phyloP scores from a whole-genome alignment of 345 rosid genomes.

The Abelmoschus esculentus region DNA sequence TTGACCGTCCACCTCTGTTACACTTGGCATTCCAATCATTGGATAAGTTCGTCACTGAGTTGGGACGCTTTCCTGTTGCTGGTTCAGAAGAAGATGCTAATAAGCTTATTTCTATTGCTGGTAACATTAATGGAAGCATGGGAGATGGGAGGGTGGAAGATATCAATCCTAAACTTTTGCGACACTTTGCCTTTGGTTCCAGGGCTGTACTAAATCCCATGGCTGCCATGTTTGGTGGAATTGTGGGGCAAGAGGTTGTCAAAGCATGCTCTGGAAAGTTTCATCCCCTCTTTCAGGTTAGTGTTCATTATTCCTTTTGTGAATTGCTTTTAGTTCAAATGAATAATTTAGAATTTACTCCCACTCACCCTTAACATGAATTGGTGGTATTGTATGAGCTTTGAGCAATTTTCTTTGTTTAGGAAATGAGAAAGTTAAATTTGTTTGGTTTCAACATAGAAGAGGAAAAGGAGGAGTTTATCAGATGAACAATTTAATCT shows the following conservation, averaged over 20 bases:
- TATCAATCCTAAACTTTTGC: constrained; percentile 65
- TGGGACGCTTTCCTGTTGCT: constrained; percentile 74
- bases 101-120: constrained; percentile 58
- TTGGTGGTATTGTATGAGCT: neutral
- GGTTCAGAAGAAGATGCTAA: constrained; percentile 92
- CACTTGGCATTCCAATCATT: constrained; percentile 95
- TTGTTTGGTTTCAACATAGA: neutral
- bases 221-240: constrained; percentile 99
- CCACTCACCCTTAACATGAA: neutral
- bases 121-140: constrained; percentile 48
- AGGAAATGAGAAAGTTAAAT: neutral
- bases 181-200: constrained; percentile 87
- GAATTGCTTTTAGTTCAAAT: neutral
- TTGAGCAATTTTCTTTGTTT: neutral
- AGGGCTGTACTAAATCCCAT: constrained; percentile 95
- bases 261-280: constrained; percentile 99
- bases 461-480: neutral
- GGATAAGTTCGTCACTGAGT: constrained; percentile 60
- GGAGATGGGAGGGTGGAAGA: constrained; percentile 74
- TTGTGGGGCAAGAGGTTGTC: constrained; percentile 96
- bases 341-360: neutral
- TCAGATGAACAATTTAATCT: neutral
- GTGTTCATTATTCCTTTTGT: neutral
- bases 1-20: constrained; percentile 79
- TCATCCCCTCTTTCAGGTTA: constrained; percentile 91